Percentiles rank a stretch among this genome's conserved stretches.
Evolutionary conservation across 1,284 basidiomycete species (phyloP).

Genomic region (Cryptococcus sp.): DNA sequence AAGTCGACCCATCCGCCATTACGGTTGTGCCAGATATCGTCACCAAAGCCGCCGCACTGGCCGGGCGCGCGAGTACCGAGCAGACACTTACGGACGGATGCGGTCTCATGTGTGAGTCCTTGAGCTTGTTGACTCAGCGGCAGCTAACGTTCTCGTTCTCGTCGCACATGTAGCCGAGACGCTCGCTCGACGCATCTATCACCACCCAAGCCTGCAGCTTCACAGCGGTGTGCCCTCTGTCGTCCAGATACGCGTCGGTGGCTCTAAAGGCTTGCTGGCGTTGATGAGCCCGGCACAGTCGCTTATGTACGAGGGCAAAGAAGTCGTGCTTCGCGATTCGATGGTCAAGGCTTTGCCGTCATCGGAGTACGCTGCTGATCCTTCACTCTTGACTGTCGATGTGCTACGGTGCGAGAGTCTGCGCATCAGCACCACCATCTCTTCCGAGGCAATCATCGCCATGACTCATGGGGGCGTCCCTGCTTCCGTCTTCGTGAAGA

Average conservation of each 20-base stretch:
- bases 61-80: conserved; percentile 14
- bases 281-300: conserved; percentile 35
- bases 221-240: conserved; percentile 24
- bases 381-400: conserved; percentile 34
- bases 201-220: conserved; percentile 18
- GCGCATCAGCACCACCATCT: conserved; percentile 26
- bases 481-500: conserved; percentile 19
- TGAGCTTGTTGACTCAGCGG: background rate
- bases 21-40: conserved; percentile 33
- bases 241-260: conserved; percentile 42
- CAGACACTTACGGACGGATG: conserved; percentile 45
- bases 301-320: conserved; percentile 23
- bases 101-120: conserved; percentile 43
- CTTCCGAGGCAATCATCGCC: conserved; percentile 35
- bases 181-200: conserved; percentile 28
- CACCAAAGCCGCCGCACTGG: background rate
- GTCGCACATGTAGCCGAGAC: conserved; percentile 21
- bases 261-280: conserved; percentile 42
- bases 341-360: conserved; percentile 41
- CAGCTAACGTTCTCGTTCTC: background rate
- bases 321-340: conserved; percentile 39
- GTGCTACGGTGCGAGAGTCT: conserved; percentile 32
- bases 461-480: conserved; percentile 39
- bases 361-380: conserved; percentile 19
- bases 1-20: conserved; percentile 16